Evolutionary conservation across 108 stramenopile genomes (phyloP).

Genomic region (Nannochloropsis salina): DNA sequence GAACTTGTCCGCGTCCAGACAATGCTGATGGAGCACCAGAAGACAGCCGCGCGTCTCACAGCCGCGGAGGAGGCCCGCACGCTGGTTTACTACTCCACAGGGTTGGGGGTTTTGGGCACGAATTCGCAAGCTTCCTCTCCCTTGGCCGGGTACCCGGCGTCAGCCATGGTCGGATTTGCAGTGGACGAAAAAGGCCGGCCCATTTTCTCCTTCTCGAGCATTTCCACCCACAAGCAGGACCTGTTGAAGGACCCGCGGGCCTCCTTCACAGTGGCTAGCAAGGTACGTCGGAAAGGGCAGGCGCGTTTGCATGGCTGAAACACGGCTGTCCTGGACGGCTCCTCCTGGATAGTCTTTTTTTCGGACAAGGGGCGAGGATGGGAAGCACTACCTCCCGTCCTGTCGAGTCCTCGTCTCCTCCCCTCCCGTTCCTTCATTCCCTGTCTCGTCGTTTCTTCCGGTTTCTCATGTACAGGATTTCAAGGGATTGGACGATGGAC

Average conservation of each 20-base stretch:
- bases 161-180: slow-evolving; percentile 87
- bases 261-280: slow-evolving; percentile 75
- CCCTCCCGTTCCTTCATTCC: not conserved
- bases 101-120: slow-evolving; percentile 54
- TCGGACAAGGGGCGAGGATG: not conserved
- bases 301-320: too few relatives aligned
- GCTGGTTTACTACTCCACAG: slow-evolving; percentile 47
- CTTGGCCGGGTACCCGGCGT: slow-evolving; percentile 69
- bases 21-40: slow-evolving; percentile 40
- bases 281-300: slow-evolving; percentile 58
- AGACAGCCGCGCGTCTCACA: slow-evolving; percentile 44
- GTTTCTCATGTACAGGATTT: not conserved
- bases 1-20: slow-evolving; percentile 6
- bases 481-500: slow-evolving; percentile 87
- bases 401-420: not conserved
- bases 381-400: too few relatives aligned
- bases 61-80: slow-evolving; percentile 51
- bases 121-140: slow-evolving; percentile 35
- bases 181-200: slow-evolving; percentile 76
- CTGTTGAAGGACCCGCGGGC: slow-evolving; percentile 67
- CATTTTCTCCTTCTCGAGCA: slow-evolving; percentile 79
- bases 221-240: slow-evolving; percentile 85
- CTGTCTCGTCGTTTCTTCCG: not conserved
- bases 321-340: too few relatives aligned
- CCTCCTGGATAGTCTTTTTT: not conserved